Percentiles rank a stretch among this genome's conserved stretches.
These are phyloP conservation scores for Pyrenochaeta sp. DNA, from an alignment of 2,329 filamentous ascomycete species.

Conservation along the genomic window DNA sequence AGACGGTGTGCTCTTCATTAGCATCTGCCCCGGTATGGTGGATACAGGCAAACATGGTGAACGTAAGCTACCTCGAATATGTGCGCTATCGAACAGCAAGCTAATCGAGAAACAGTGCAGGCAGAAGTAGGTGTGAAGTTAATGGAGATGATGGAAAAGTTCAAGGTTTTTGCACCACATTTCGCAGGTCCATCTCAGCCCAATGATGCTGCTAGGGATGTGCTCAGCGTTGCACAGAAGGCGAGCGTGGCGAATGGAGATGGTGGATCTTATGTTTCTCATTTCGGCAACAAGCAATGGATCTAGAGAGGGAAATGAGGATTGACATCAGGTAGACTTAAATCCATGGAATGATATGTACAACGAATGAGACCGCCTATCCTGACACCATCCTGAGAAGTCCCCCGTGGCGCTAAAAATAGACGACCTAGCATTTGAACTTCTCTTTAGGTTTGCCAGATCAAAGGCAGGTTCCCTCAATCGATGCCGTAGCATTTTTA, in stretches of 20 bases:
- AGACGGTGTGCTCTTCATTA: conserved; percentile 32
- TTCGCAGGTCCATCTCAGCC: conserved; percentile 21
- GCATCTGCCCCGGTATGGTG: conserved; percentile 31
- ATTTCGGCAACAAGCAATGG: conserved; percentile 26
- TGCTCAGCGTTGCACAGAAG: conserved; percentile 15
- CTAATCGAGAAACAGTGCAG: conserved; percentile 8
- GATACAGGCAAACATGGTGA: conserved; percentile 20
- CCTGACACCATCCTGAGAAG: not conserved
- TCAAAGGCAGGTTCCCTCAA: conserved; percentile 43
- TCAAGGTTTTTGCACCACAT: conserved; percentile 16
- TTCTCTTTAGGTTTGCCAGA: not conserved
- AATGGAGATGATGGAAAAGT: conserved; percentile 38
- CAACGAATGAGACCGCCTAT: not conserved
- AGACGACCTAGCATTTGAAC: not conserved
- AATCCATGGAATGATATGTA: not conserved
- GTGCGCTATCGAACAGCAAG: not conserved
- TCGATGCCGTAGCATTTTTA: conserved; percentile 44
- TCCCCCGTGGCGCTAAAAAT: no score
- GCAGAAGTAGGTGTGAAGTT: conserved; percentile 32
- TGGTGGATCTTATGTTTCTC: conserved; percentile 24
- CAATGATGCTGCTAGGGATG: conserved; percentile 18
- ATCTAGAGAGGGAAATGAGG: conserved; percentile 1
- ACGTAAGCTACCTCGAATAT: conserved; percentile 4
- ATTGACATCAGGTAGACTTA: not conserved
- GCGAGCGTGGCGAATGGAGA: conserved; percentile 22